phyloP scores from a whole-genome alignment of 768 basidiomycete species.

The Suillus decipiens region DNA sequence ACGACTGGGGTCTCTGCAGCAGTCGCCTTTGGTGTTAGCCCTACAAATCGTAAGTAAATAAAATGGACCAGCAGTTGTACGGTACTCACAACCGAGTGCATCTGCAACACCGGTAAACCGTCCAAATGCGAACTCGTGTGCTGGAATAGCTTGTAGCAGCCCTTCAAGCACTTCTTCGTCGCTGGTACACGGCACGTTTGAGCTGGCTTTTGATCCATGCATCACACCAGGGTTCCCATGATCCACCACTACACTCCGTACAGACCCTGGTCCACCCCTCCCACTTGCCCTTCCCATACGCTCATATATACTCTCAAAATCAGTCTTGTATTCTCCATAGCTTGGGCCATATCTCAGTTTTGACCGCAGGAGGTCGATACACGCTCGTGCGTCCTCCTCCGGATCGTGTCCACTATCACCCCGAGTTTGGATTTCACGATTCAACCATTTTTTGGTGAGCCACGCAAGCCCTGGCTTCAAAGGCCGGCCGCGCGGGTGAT shows the following conservation, averaged over 20 bases:
- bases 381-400: constrained; percentile 91
- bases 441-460: constrained; percentile 93
- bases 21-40: constrained; percentile 59
- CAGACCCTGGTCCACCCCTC: constrained; percentile 41
- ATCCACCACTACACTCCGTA: constrained; percentile 75
- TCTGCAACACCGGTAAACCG: constrained; percentile 84
- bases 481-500: constrained; percentile 92
- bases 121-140: constrained; percentile 84
- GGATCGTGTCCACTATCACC: constrained; percentile 92
- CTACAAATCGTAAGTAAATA: constrained; percentile 34
- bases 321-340: constrained; percentile 85
- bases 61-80: not conserved
- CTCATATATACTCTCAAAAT: constrained; percentile 88
- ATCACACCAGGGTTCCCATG: constrained; percentile 81
- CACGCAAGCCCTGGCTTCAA: constrained; percentile 96
- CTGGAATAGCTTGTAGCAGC: constrained; percentile 54
- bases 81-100: constrained; percentile 71
- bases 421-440: constrained; percentile 81
- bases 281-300: constrained; percentile 62
- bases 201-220: constrained; percentile 84
- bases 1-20: constrained; percentile 34
- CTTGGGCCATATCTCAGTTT: constrained; percentile 77
- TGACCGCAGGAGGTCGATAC: constrained; percentile 78
- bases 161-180: constrained; percentile 83
- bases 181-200: constrained; percentile 67